Evolutionary conservation across 176 grass and related monocot species (phyloP).

Genomic region (Bonia amplexicaulis): DNA sequence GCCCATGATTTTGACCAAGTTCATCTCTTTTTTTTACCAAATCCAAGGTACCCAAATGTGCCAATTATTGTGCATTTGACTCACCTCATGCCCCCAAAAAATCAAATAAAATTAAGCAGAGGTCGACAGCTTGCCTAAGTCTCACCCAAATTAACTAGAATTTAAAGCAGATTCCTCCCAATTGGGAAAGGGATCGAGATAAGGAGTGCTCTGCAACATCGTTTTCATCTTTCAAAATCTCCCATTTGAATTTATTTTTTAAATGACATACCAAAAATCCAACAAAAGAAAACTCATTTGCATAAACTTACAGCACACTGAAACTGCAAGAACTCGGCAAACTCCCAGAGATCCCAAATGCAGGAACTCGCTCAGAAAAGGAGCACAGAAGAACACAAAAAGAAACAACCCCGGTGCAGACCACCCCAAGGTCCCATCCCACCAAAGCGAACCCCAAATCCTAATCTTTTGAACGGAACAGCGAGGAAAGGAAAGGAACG

Average conservation of each 20-base stretch:
- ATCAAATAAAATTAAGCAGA: constrained; percentile 7
- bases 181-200: neutral
- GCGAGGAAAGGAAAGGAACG: neutral
- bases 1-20: constrained; percentile 1
- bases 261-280: neutral
- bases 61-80: constrained; percentile 6
- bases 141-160: neutral
- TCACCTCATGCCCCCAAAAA: neutral
- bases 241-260: neutral
- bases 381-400: neutral
- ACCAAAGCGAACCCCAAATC: neutral
- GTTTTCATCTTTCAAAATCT: constrained; percentile 10
- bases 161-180: constrained; percentile 10
- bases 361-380: neutral
- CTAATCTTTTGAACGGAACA: neutral
- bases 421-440: neutral
- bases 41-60: neutral
- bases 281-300: neutral
- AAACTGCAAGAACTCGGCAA: neutral
- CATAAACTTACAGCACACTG: neutral
- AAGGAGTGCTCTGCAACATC: neutral
- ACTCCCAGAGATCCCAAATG: constrained; percentile 16
- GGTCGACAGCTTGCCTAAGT: constrained; percentile 27
- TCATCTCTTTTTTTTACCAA: neutral
- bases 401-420: neutral